Percentiles rank a stretch among this genome's conserved stretches.
phyloP scores from a whole-genome alignment of 169 alveolate genomes.

The Plasmodium yoelii region DNA sequence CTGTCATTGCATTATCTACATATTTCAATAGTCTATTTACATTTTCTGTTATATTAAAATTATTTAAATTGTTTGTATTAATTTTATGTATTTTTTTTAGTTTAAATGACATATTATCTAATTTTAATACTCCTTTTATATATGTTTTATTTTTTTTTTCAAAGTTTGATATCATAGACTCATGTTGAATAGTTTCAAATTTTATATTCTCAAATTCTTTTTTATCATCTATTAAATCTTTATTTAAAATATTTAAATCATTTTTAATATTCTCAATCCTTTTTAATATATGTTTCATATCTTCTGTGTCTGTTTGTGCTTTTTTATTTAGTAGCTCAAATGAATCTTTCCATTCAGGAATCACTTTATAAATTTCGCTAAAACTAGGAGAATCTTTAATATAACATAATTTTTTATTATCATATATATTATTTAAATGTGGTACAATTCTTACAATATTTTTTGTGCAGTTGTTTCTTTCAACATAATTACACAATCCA shows the following conservation, averaged over 20 bases:
- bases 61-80: slow-evolving; percentile 34
- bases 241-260: slow-evolving; percentile 43
- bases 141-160: slow-evolving; percentile 60
- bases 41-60: slow-evolving; percentile 46
- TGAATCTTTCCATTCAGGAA: slow-evolving; percentile 72
- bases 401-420: slow-evolving; percentile 54
- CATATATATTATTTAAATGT: slow-evolving; percentile 60
- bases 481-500: slow-evolving; percentile 26
- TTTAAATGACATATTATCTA: slow-evolving; percentile 61
- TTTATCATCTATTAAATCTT: slow-evolving; percentile 67
- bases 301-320: slow-evolving; percentile 70
- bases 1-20: slow-evolving; percentile 19
- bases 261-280: slow-evolving; percentile 53
- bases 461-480: slow-evolving; percentile 48
- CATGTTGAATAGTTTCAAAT: slow-evolving; percentile 75
- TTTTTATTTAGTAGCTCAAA: slow-evolving; percentile 56
- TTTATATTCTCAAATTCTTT: slow-evolving; percentile 69
- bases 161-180: slow-evolving; percentile 34
- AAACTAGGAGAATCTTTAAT: slow-evolving; percentile 66
- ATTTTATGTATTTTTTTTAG: slow-evolving; percentile 48
- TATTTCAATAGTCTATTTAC: slow-evolving; percentile 55
- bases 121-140: slow-evolving; percentile 62
- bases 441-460: slow-evolving; percentile 71
- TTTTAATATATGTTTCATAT: slow-evolving; percentile 62
- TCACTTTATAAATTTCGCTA: slow-evolving; percentile 37